Evolutionary conservation across 768 basidiomycete genomes (phyloP), one percentile per base, ranked within the genome.

Genomic region (Agaricus blazei): DNA sequence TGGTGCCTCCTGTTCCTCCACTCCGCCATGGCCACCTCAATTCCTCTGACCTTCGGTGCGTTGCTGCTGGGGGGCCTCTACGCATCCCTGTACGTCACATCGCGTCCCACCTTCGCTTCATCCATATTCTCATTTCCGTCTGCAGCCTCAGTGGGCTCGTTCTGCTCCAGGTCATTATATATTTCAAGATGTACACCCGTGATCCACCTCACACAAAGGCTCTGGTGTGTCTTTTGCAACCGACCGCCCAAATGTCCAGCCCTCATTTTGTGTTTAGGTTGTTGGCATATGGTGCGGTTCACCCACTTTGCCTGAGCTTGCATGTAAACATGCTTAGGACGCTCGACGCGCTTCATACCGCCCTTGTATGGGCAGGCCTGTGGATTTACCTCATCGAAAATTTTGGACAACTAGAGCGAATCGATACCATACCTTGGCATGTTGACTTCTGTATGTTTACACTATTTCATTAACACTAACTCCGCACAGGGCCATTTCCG

Each of bases 381-480:
- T 78, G 75, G 73, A 61, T 71, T 29, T 75, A 74, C 55, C 54
- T 75, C 5, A 72, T 76, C 27, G 51, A 48, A 0, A 54, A 69
- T 37, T 74, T 68, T 56, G 73, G 72, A 2, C 27, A 62, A 7
- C 7, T 48, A 2, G 56, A 57, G 1, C 52, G 53, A 14, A 69
- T 73, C 14, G 65, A 73, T 36, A 52, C 55, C 8, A 74, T 78
- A 36, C 67, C 71, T 24, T 72, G 71, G 74, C 74, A 46, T 19
- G 64, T 61, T 44, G 26, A 24, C 50, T 1, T n/a, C 28, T 27
- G 27, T 7, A 34, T 4, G 23, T 49, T 2, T 29, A 26, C 8
- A 15, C n/a, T 19, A 6, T 3, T 31, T 38, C 37, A 37, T 34
- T 4, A 44, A 26, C 37, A 37, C 27, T 4, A 44, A 26, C 23